Conservation (phyloP, 805 yeast genomes). For the Candida coquimbonensis region DNA sequence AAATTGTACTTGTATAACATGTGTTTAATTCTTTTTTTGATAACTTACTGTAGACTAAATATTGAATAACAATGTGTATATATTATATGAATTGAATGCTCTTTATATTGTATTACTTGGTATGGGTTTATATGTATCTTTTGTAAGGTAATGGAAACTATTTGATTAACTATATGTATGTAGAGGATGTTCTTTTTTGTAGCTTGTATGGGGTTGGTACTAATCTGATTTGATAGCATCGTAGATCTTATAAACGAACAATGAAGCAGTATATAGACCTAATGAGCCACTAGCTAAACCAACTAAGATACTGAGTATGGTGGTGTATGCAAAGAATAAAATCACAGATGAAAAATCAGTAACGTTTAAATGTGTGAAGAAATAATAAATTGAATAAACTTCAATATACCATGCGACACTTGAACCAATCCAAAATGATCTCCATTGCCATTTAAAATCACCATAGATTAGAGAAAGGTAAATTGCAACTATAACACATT, state of each 20-base stretch:
- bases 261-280: conserved; percentile 58
- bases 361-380: conserved; percentile 47
- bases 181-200: background rate
- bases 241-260: conserved; percentile 59
- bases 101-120: no score
- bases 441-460: conserved; percentile 76
- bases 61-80: no score
- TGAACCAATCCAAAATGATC: conserved; percentile 61
- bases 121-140: no score
- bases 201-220: background rate
- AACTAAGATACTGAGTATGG: conserved; percentile 52
- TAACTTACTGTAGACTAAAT: background rate
- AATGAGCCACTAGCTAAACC: conserved; percentile 73
- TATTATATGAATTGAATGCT: no score
- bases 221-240: conserved; percentile 50
- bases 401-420: conserved; percentile 69
- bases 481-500: conserved; percentile 63
- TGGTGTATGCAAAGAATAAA: conserved; percentile 66
- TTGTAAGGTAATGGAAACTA: background rate
- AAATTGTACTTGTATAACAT: background rate
- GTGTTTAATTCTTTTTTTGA: background rate
- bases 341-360: conserved; percentile 61
- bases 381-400: conserved; percentile 62
- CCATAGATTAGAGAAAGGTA: conserved; percentile 54
- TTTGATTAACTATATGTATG: background rate